Base-by-base conservation (phyloP, 108 stramenopile species). In the Epithemia pelagica region DNA sequence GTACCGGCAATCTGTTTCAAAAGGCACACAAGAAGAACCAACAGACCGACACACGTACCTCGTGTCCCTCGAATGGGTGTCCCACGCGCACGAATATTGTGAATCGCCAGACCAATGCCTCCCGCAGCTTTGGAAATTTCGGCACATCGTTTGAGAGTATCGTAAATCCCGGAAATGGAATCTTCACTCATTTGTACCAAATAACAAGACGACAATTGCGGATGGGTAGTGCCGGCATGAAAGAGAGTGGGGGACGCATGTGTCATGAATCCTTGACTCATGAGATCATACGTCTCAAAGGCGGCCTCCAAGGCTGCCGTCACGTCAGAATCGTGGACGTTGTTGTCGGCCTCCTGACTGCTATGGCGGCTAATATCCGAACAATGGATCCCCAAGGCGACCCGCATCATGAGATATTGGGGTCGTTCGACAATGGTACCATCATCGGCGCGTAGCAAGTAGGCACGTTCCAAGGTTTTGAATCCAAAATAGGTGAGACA, bases 171-270 rank as follows among this genome's bases (percentile, higher is more conserved):
- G 70, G 77, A 65, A 71, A 99, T 97, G 54, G 90, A 91, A 82
- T 99, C 98, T 32, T 97, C 98, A 58, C 82, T 91, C 95, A 97
- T 96, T 69, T 90, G 91, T 1, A 99, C 77, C 64, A 99, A 70
- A 65, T 97, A 99, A 71, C 98, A 99, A 30, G 86, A 88, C 28
- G 91, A 90, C 52, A 99, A 65, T 67, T 99, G 98, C 27, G 98
- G 95, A 65, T 94, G 94, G 24, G 91, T 95, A 2, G 96, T 97
- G 28, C 96, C 98, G 21, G 96, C 82, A 74, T 99, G 96, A 71
- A 95, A 99, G 0, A 99, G 82, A 5, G 98, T 99, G 26, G 98
- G 98, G 57, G 93, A 92, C 15, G 98, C 98, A 76, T 97, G 98
- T 18, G 95, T 96, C 69, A 97, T 97, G 68, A 87, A 90, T 56